These are phyloP conservation scores for Globisporangium yorkense DNA, from an alignment of 352 stramenopile species.

Conservation along the genomic window DNA sequence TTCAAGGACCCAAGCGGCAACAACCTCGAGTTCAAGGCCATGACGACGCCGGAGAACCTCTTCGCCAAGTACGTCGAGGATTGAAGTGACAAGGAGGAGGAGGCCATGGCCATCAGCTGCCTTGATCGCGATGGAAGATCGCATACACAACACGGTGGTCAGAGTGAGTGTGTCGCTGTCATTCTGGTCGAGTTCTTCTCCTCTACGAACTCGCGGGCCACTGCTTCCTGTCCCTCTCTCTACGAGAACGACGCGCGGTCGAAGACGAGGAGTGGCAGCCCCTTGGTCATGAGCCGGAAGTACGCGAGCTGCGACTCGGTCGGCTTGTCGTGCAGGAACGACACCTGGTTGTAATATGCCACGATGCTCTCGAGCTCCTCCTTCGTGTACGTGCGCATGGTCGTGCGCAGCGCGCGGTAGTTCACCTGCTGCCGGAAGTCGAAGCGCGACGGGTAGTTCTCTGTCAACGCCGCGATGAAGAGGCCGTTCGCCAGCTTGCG, in stretches of 20 bases:
- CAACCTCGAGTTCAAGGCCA: slow-evolving; percentile 99
- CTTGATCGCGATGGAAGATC: too few species aligned
- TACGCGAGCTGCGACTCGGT: slow-evolving; percentile 68
- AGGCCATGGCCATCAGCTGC: too few species aligned
- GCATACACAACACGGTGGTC: not conserved
- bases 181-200: not conserved
- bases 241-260: slow-evolving; percentile 84
- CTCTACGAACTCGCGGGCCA: not conserved
- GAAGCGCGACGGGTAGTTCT: slow-evolving; percentile 76
- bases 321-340: slow-evolving; percentile 39
- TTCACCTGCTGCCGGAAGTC: slow-evolving; percentile 82
- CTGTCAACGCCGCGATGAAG: slow-evolving; percentile 73
- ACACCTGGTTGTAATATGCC: slow-evolving; percentile 83
- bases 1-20: slow-evolving; percentile 98
- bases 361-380: slow-evolving; percentile 72
- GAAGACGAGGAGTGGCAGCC: slow-evolving; percentile 70
- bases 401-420: slow-evolving; percentile 65
- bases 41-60: slow-evolving; percentile 95
- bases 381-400: slow-evolving; percentile 73
- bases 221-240: slow-evolving; percentile 1
- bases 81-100: not conserved
- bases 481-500: slow-evolving; percentile 76
- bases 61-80: slow-evolving; percentile 96
- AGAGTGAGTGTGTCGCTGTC: not conserved
- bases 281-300: slow-evolving; percentile 86